A percentile compares a stretch with the other conserved stretches of the same genome.
These are phyloP conservation scores for Boletus nobilissimus DNA, from an alignment of 1,284 basidiomycete species.

Conservation along the genomic window DNA sequence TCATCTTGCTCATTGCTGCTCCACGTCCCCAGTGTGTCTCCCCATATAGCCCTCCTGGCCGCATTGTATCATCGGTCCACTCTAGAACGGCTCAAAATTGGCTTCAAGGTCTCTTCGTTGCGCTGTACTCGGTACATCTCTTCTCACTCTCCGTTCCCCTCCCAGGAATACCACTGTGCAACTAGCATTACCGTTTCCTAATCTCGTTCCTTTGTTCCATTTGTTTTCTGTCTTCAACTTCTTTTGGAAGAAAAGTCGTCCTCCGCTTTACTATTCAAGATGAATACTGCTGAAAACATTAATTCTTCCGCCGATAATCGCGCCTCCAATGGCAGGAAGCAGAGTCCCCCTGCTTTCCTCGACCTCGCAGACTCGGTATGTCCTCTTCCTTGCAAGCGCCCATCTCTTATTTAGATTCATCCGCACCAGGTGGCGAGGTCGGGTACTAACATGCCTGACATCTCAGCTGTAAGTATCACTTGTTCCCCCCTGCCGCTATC, in stretches of 20 bases:
- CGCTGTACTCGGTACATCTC: too few species aligned
- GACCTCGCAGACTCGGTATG: constrained; percentile 89
- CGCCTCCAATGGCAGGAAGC: constrained; percentile 75
- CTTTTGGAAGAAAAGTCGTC: too few species aligned
- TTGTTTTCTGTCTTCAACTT: constrained; percentile 63
- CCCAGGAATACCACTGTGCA: constrained; percentile 76
- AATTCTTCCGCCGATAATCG: constrained; percentile 76
- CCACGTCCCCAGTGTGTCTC: constrained; percentile 16
- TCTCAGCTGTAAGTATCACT: too few species aligned
- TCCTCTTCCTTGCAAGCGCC: constrained; percentile 40
- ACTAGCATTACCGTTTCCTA: constrained; percentile 68
- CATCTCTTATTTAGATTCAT: constrained; percentile 33
- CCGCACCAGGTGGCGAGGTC: constrained; percentile 74
- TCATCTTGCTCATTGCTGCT: too few species aligned
- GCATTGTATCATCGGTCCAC: constrained; percentile 81
- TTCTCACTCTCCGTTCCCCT: constrained; percentile 26
- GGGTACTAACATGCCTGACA: constrained; percentile 83
- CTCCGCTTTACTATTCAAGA: constrained; percentile 59
- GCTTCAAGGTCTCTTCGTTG: too few species aligned
- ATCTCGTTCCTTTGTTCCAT: constrained; percentile 61
- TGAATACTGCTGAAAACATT: constrained; percentile 76
- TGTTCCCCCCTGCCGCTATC: too few species aligned
- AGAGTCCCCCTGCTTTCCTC: constrained; percentile 87
- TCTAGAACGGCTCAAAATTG: constrained; percentile 80
- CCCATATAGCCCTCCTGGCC: constrained; percentile 54